Percentiles rank a stretch among this genome's conserved stretches.
These are phyloP conservation scores for Eucalyptus globulus DNA, from an alignment of 345 rosid species.

Conservation along the genomic window DNA sequence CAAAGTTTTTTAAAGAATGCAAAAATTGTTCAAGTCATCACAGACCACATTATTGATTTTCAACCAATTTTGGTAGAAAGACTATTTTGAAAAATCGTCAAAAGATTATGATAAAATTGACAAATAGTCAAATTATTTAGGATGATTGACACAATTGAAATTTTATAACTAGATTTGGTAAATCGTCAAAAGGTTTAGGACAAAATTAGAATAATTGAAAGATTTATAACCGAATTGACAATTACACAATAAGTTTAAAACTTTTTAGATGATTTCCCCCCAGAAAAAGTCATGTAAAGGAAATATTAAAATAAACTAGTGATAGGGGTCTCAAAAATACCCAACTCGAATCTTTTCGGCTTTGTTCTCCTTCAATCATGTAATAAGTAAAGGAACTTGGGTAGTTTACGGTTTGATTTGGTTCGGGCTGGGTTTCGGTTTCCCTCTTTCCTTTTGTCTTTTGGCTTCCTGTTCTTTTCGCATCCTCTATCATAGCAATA, in stretches of 20 bases:
- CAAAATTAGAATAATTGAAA: too few relatives aligned
- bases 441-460: too few relatives aligned
- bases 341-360: neutral
- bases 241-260: too few relatives aligned
- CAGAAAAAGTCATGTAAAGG: neutral
- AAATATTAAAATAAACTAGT: neutral
- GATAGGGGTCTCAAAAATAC: neutral
- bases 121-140: neutral
- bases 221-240: too few relatives aligned
- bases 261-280: rapidly evolving
- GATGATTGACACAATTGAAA: neutral
- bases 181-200: rapidly evolving
- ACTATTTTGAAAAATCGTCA: too few relatives aligned
- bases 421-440: neutral
- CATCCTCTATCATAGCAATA: neutral
- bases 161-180: neutral
- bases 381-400: neutral
- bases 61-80: too few relatives aligned
- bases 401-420: neutral
- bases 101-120: neutral
- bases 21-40: too few relatives aligned
- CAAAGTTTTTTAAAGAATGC: too few relatives aligned
- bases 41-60: neutral
- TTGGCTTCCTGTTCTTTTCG: neutral
- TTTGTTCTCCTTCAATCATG: neutral